Base-by-base conservation (phyloP, 2,329 filamentous ascomycete species). In the Rhynchosporium graminicola region DNA sequence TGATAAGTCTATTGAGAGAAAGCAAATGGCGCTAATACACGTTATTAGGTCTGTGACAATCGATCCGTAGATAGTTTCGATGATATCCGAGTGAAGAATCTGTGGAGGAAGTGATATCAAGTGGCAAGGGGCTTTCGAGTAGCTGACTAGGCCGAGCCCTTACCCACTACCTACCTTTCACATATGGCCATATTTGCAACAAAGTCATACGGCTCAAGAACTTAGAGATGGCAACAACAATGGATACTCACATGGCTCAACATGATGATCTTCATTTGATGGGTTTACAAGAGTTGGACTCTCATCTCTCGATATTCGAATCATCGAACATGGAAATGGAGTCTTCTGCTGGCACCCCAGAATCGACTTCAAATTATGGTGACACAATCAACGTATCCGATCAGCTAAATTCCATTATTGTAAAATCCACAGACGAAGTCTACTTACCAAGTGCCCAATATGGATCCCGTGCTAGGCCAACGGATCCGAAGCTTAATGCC, bases 201-300 rank as follows among this genome's bases (percentile, higher is more conserved):
- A 66, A 20, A 73, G 69, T 66, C 73, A 73, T 63, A 76, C 72
- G 62, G 75, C 72, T 66, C 71, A 70, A 55, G 75, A 68, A 59
- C 62, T 60, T 64, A 65, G 67, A 71, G 50, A 77, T 77, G 75
- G 71, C 72, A 69, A 63, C 70, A 50, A 70, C 69, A 63, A 72
- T 74, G 68, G 74, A 73, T 59, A 64, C 68, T 66, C 73, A 74
- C 67, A 67, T 71, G 63, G 67, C 72, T 67, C 71, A 74, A 59
- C 68, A 72, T 63, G 73, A 74, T 66, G 74, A 75, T 70, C 66
- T 75, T 62, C 71, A 71, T 71, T 67, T 74, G 66, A 75, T 73
- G 72, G 73, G 74, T 38, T 66, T 73, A 54, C 70, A 74, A 69
- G 73, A 75, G 67, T 64, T 75, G 60, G 74, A 75, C 66, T 75